phyloP scores from a whole-genome alignment of 768 basidiomycete genomes.

The Gyrodon lividus region DNA sequence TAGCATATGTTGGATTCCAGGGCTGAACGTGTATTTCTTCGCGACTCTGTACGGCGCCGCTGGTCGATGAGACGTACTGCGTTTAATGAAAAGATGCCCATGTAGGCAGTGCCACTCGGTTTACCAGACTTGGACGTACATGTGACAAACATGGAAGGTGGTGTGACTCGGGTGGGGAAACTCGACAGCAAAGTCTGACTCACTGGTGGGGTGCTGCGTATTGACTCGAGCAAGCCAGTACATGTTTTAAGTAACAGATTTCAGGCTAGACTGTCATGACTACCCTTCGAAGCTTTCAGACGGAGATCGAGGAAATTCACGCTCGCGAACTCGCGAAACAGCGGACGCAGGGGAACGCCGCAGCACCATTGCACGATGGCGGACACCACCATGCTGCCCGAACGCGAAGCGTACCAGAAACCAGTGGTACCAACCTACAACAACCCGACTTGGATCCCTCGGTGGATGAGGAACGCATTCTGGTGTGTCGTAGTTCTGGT shows the following conservation, averaged over 20 bases:
- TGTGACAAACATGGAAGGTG: too few relatives aligned
- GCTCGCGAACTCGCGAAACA: conserved; percentile 66
- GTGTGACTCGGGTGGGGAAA: too few relatives aligned
- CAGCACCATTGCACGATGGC: conserved; percentile 22
- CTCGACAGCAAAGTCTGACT: too few relatives aligned
- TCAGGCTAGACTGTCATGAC: conserved; percentile 25
- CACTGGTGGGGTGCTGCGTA: neutral
- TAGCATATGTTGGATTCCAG: too few relatives aligned
- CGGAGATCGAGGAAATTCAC: conserved; percentile 76
- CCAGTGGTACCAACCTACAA: neutral
- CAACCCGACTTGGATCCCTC: neutral
- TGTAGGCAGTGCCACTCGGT: too few relatives aligned
- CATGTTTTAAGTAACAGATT: conserved; percentile 4
- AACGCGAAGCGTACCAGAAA: neutral
- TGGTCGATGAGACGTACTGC: too few relatives aligned
- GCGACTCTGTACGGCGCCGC: too few relatives aligned
- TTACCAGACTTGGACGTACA: too few relatives aligned
- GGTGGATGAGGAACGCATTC: conserved; percentile 6
- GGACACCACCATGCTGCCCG: conserved; percentile 50
- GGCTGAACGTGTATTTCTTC: too few relatives aligned
- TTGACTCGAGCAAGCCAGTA: conserved; percentile 15
- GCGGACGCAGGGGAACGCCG: conserved; percentile 33
- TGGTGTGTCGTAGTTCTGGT: conserved; percentile 15
- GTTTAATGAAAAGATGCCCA: too few relatives aligned
- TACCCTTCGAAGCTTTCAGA: conserved; percentile 46